Percentiles rank a stretch among this genome's conserved stretches.
Evolutionary conservation across 768 basidiomycete genomes (phyloP).

Genomic region (Rhizopogon sp.): DNA sequence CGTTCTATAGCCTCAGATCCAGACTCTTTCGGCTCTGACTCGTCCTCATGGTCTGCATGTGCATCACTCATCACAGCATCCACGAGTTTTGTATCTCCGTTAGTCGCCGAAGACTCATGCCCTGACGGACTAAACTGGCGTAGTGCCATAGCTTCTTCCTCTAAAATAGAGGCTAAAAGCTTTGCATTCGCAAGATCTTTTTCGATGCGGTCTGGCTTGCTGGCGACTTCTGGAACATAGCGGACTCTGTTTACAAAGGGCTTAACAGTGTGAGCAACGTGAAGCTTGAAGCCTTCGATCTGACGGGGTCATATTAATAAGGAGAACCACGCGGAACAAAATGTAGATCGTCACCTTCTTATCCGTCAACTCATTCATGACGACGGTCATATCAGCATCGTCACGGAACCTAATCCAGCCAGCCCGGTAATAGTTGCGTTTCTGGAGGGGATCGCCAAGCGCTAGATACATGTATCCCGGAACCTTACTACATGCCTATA

Average conservation of each 20-base stretch:
- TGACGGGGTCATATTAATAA: constrained; percentile 25
- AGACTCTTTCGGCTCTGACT: constrained; percentile 53
- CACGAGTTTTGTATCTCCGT: constrained; percentile 22
- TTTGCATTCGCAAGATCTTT: constrained; percentile 80
- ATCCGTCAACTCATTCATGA: constrained; percentile 72
- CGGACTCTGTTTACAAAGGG: constrained; percentile 77
- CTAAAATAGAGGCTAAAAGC: constrained; percentile 65
- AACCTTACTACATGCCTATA: constrained; percentile 68
- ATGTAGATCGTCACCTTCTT: constrained; percentile 59
- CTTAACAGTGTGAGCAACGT: constrained; percentile 76
- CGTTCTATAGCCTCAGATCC: constrained; percentile 81
- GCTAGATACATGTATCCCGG: constrained; percentile 87
- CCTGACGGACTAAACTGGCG: constrained; percentile 34
- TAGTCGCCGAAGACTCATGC: constrained; percentile 15
- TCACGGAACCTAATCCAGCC: constrained; percentile 89
- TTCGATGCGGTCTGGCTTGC: constrained; percentile 70
- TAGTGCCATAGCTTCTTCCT: constrained; percentile 59
- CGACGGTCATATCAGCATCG: constrained; percentile 74
- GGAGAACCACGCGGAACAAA: constrained; percentile 1
- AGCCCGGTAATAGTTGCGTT: constrained; percentile 90
- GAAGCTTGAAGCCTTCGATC: constrained; percentile 95
- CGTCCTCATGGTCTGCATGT: constrained; percentile 34
- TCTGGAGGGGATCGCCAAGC: constrained; percentile 87
- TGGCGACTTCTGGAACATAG: constrained; percentile 78
- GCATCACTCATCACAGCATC: constrained; percentile 27